These are phyloP conservation scores for Cladophialophora bantiana DNA, from an alignment of 2,329 filamentous ascomycete species.

Conservation along the genomic window DNA sequence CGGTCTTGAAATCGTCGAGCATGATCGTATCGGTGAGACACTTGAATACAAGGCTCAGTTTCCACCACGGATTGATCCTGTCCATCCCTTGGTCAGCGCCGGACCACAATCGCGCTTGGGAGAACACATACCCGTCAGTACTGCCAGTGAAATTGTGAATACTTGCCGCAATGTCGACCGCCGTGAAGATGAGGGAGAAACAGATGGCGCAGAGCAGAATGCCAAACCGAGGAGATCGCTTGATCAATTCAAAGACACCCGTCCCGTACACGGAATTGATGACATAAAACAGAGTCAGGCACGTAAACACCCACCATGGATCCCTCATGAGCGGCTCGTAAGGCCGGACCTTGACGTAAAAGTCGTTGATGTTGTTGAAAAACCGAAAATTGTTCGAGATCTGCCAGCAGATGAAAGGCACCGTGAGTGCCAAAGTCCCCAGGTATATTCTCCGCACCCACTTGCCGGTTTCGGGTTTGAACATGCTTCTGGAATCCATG, in stretches of 20 bases:
- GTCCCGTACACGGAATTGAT: slow-evolving; percentile 62
- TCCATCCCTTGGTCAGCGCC: background rate
- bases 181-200: slow-evolving; percentile 65
- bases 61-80: slow-evolving; percentile 69
- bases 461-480: slow-evolving; percentile 43
- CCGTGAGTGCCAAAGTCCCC: slow-evolving; percentile 63
- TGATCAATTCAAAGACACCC: slow-evolving; percentile 62
- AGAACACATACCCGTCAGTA: slow-evolving; percentile 37
- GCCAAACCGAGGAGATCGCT: slow-evolving; percentile 68
- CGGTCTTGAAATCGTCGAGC: slow-evolving; percentile 72
- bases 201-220: slow-evolving; percentile 67
- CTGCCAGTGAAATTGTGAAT: slow-evolving; percentile 48
- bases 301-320: slow-evolving; percentile 73
- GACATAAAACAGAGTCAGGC: slow-evolving; percentile 65
- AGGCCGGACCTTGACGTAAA: slow-evolving; percentile 64
- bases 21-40: slow-evolving; percentile 71
- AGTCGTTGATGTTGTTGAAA: slow-evolving; percentile 62
- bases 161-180: slow-evolving; percentile 67
- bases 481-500: slow-evolving; percentile 54
- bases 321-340: slow-evolving; percentile 68
- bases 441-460: slow-evolving; percentile 56
- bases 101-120: background rate
- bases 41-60: slow-evolving; percentile 67
- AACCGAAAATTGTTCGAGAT: slow-evolving; percentile 71
- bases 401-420: slow-evolving; percentile 70